These are phyloP conservation scores for Botrytis tulipae DNA, from an alignment of 2,329 filamentous ascomycete species.

Conservation along the genomic window DNA sequence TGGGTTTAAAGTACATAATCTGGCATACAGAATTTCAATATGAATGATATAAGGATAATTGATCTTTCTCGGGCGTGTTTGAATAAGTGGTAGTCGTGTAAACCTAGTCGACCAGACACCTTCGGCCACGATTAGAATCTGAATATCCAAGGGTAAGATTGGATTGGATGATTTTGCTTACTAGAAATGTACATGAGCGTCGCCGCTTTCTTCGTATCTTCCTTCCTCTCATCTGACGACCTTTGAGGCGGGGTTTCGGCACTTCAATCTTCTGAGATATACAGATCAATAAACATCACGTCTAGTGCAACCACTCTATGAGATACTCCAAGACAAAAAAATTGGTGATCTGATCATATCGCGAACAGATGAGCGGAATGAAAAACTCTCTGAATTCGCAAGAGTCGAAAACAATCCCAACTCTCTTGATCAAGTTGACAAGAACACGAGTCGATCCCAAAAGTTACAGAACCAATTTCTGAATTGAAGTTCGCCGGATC, in stretches of 20 bases:
- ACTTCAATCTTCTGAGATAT: not conserved
- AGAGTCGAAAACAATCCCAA: not conserved
- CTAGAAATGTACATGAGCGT: not conserved
- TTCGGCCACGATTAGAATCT: not conserved
- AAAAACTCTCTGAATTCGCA: not conserved
- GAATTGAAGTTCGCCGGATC: not conserved
- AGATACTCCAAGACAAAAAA: not conserved
- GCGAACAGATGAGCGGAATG: not conserved
- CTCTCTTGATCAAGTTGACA: not conserved
- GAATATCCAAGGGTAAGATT: not conserved
- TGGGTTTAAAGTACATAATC: slow-evolving; percentile 5
- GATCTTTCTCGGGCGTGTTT: not conserved
- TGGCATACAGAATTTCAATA: not conserved
- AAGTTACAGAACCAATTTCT: not conserved
- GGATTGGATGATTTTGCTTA: not conserved
- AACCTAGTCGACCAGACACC: not conserved
- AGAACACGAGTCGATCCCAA: not conserved
- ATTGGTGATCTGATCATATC: not conserved
- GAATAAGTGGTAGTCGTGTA: not conserved
- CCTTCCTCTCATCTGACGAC: not conserved
- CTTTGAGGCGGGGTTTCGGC: not conserved
- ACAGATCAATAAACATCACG: not conserved
- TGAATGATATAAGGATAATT: no score
- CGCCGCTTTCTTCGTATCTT: not conserved
- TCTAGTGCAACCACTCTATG: not conserved